These are phyloP conservation scores for Camellia oleifera DNA, from an alignment of 179 eudicot genomes.

Conservation along the genomic window DNA sequence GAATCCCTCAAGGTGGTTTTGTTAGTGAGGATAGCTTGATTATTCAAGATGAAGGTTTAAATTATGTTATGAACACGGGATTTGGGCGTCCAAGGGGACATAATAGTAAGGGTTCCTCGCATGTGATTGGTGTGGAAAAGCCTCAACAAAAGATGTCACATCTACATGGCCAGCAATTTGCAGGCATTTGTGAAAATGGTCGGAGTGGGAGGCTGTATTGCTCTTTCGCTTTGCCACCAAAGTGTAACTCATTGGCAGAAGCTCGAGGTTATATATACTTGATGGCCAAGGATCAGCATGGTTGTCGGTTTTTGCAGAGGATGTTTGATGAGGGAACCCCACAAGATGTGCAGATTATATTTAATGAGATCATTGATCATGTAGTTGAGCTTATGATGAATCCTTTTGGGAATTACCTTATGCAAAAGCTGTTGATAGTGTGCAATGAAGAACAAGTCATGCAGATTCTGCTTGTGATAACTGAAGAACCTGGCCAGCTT, in stretches of 20 bases:
- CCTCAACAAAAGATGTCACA: conserved; percentile 30
- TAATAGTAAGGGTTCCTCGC: conserved; percentile 6
- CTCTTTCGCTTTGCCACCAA: conserved; percentile 29
- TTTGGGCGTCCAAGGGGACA: conserved; percentile 24
- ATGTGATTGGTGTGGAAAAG: conserved; percentile 15
- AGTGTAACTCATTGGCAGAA: conserved; percentile 43
- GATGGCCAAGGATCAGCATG: conserved; percentile 84
- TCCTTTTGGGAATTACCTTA: conserved; percentile 84
- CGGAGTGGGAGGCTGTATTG: conserved; percentile 20
- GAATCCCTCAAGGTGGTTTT: conserved; percentile 23
- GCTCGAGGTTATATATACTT: conserved; percentile 46
- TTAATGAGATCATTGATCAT: conserved; percentile 59
- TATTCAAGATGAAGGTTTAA: conserved; percentile 34
- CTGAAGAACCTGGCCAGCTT: conserved; percentile 63
- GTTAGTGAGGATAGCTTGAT: conserved; percentile 35
- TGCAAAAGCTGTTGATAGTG: conserved; percentile 75
- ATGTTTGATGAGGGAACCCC: conserved; percentile 61
- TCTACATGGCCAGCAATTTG: conserved; percentile 26
- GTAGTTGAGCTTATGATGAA: conserved; percentile 74
- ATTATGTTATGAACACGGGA: conserved; percentile 26
- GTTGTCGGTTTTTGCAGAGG: conserved; percentile 74
- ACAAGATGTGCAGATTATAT: conserved; percentile 54
- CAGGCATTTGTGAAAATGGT: conserved; percentile 30
- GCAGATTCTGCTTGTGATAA: conserved; percentile 57
- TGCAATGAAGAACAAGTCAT: conserved; percentile 74